phyloP scores from a whole-genome alignment of 164 flowering plant species.

The grape (Vitis vinifera) region ASM3070453v1 NC_081811.1:7842501-7843000 shows the following conservation, averaged over 20 bases:
- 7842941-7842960: neutral
- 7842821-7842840: neutral
- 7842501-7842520: constrained; percentile 24
- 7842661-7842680: constrained; percentile 12
- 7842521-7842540: constrained; percentile 23
- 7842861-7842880: neutral
- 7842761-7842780: neutral
- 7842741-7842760: neutral
- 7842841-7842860: neutral
- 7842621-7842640: constrained; percentile 9
- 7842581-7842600: neutral
- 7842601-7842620: neutral
- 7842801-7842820: constrained; percentile 6
- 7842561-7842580: neutral
- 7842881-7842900: neutral
- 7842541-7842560: constrained; percentile 5
- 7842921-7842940: neutral
- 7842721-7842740: constrained; percentile 2
- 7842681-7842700: constrained; percentile 9
- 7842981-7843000: no score
- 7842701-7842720: neutral
- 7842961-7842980: neutral
- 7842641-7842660: constrained; percentile 9
- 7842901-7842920: neutral
- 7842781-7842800: constrained; percentile 4